phyloP scores from a whole-genome alignment of 192 early-diverging fungal species.

The Hyaloraphidium curvatum region DNA sequence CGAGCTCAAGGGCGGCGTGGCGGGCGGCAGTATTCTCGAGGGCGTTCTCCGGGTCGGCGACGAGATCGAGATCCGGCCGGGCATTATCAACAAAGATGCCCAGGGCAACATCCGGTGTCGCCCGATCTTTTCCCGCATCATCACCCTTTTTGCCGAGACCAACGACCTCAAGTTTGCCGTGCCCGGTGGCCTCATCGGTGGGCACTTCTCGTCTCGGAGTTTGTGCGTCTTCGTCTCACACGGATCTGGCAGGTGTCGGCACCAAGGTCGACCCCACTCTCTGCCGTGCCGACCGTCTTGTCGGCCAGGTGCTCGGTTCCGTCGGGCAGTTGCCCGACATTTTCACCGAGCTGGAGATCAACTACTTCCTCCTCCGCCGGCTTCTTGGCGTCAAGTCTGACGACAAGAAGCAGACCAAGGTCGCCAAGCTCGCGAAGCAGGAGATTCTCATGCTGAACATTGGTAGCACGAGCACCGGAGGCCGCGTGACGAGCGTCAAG shows the following conservation, averaged over 20 bases:
- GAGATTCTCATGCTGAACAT: slow-evolving; percentile 94
- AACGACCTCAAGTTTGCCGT: slow-evolving; percentile 94
- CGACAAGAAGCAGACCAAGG: slow-evolving; percentile 96
- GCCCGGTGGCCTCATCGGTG: slow-evolving; percentile 94
- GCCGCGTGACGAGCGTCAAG: slow-evolving; percentile 84
- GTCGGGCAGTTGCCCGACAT: slow-evolving; percentile 84
- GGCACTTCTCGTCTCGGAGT: background rate
- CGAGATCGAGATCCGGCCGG: slow-evolving; percentile 91
- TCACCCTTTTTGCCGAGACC: slow-evolving; percentile 67
- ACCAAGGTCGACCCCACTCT: slow-evolving; percentile 89
- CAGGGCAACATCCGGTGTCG: slow-evolving; percentile 62
- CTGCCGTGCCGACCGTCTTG: slow-evolving; percentile 87
- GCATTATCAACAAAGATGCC: slow-evolving; percentile 72
- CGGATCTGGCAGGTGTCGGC: slow-evolving; percentile 48
- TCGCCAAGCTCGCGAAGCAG: slow-evolving; percentile 71
- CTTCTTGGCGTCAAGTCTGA: slow-evolving; percentile 93
- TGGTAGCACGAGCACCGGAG: slow-evolving; percentile 84
- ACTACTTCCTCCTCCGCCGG: slow-evolving; percentile 89
- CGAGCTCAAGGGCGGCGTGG: slow-evolving; percentile 89
- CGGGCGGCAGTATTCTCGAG: slow-evolving; percentile 85
- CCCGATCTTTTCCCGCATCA: slow-evolving; percentile 75
- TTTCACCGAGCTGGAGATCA: slow-evolving; percentile 88
- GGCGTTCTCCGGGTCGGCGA: slow-evolving; percentile 80
- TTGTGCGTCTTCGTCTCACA: background rate
- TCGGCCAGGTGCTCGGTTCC: slow-evolving; percentile 83